A percentile compares a stretch with the other conserved stretches of the same genome.
Conservation (phyloP, 352 stramenopile genomes). For the Pythium periplocum region DNA sequence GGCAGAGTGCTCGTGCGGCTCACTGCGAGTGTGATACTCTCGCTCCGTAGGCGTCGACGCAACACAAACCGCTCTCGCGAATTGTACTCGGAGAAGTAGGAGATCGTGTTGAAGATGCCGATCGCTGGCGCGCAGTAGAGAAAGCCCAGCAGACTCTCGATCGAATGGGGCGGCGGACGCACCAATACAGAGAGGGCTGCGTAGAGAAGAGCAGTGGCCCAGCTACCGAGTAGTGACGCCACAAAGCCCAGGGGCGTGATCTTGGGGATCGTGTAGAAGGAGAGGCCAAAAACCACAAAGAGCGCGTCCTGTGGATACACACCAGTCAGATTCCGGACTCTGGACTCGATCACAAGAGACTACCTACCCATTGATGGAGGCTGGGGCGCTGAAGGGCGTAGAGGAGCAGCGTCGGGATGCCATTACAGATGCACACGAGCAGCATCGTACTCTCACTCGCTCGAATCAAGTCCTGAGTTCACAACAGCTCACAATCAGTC, state of each 20-base stretch:
- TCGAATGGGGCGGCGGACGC: slow-evolving; percentile 30
- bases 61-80: slow-evolving; percentile 73
- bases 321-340: background rate
- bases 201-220: slow-evolving; percentile 56
- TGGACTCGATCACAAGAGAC: background rate
- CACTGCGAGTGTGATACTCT: slow-evolving; percentile 77
- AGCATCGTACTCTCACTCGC: slow-evolving; percentile 69
- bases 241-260: slow-evolving; percentile 78
- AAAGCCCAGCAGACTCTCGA: slow-evolving; percentile 56
- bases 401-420: slow-evolving; percentile 59
- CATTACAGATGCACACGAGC: slow-evolving; percentile 64
- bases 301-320: slow-evolving; percentile 47
- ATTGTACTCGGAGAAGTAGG: slow-evolving; percentile 85
- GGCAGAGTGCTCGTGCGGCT: slow-evolving; percentile 43
- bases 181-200: slow-evolving; percentile 44
- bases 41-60: slow-evolving; percentile 51
- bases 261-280: slow-evolving; percentile 84
- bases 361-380: slow-evolving; percentile 74
- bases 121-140: slow-evolving; percentile 69
- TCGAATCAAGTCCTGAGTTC: slow-evolving; percentile 46
- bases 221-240: slow-evolving; percentile 66
- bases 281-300: slow-evolving; percentile 79
- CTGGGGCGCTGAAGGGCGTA: slow-evolving; percentile 64
- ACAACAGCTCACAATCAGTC: background rate
- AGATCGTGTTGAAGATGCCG: slow-evolving; percentile 82